phyloP scores from a whole-genome alignment of 495 filamentous ascomycete genomes.

The Penicillium parvum region DNA sequence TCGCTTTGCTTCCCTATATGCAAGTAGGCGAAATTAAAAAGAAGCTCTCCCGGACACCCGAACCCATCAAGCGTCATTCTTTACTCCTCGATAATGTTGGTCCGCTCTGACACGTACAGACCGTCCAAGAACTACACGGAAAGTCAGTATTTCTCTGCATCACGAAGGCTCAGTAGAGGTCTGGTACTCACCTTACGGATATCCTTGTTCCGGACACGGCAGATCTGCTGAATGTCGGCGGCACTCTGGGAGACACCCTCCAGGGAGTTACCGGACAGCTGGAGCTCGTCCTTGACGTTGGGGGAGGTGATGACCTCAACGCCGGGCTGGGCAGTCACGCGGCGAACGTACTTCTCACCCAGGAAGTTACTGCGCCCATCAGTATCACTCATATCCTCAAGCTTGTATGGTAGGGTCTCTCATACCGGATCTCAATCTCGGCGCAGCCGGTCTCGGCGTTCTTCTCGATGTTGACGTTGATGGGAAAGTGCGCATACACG shows the following conservation, averaged over 20 bases:
- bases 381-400: neutral
- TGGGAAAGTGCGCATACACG: constrained; percentile 99
- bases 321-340: constrained; percentile 79
- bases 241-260: constrained; percentile 96
- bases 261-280: constrained; percentile 87
- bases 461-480: constrained; percentile 99
- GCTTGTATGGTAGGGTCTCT: neutral
- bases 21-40: constrained; percentile 45
- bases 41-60: constrained; percentile 42
- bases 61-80: constrained; percentile 36
- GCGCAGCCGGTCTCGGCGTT: constrained; percentile 80
- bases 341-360: constrained; percentile 98
- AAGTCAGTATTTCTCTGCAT: constrained; percentile 15
- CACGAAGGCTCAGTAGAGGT: neutral
- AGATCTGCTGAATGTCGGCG: constrained; percentile 99
- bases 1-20: constrained; percentile 44
- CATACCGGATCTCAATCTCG: constrained; percentile 97
- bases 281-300: constrained; percentile 95
- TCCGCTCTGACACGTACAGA: constrained; percentile 97
- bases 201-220: constrained; percentile 99
- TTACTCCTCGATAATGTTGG: constrained; percentile 79
- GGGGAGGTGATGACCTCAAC: constrained; percentile 85
- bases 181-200: constrained; percentile 81
- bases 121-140: constrained; percentile 91
- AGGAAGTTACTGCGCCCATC: constrained; percentile 78